phyloP scores from a whole-genome alignment of 2,329 filamentous ascomycete species.

The Rhynchosporium secalis region DNA sequence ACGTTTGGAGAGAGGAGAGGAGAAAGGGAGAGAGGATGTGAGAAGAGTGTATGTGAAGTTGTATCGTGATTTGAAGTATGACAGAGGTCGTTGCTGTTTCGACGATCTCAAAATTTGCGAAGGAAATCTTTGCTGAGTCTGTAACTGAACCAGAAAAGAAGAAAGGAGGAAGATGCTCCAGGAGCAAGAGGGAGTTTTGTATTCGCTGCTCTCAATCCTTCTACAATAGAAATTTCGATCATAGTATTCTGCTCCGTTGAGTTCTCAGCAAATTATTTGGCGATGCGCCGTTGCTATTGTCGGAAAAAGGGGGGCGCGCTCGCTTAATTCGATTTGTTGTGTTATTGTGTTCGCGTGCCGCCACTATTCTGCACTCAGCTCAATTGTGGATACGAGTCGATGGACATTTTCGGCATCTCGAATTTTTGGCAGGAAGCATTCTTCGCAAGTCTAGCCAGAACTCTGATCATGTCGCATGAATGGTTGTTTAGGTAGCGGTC shows the following conservation, averaged over 20 bases:
- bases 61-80: background rate
- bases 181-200: background rate
- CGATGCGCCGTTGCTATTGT: slow-evolving; percentile 7
- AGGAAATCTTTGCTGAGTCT: background rate
- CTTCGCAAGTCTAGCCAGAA: no score
- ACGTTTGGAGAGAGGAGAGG: background rate
- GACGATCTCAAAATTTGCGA: background rate
- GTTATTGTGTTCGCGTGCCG: background rate
- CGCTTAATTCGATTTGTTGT: slow-evolving; percentile 4
- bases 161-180: background rate
- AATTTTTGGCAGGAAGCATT: no score
- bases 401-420: no score
- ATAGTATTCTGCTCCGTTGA: background rate
- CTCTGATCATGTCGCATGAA: no score
- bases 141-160: background rate
- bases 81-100: background rate
- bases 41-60: background rate
- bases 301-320: background rate
- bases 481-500: no score
- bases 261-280: background rate
- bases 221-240: background rate
- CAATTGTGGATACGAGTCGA: no score
- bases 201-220: background rate
- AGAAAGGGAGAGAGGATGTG: background rate
- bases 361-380: no score